Evolutionary conservation across 1,284 basidiomycete species (phyloP), one percentile per base, ranked within the genome.

Genomic region (Ceratobasidium sp.): DNA sequence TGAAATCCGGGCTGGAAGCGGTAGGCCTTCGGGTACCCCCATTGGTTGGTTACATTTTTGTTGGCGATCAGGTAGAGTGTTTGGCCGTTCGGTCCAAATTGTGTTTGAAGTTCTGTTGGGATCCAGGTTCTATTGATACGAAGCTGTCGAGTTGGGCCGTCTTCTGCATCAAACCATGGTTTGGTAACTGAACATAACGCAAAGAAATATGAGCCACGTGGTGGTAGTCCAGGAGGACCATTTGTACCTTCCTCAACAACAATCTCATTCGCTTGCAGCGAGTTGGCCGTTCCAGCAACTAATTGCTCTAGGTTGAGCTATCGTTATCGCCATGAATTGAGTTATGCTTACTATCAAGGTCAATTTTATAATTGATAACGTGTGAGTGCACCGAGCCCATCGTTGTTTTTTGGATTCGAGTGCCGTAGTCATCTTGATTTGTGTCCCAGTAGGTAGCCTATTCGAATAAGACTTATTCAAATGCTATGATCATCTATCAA

Each of bases 361-460:
- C 71, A 3, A 80, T 80, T 81, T 86, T 86, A 78, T 82, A 88
- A 76, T 86, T 88, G 75, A 89, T 85, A 43, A 89, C 84, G 73
- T 89, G 87, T 74, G 89, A 87, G 72, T 89, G 88, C n/a, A 89
- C 75, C 35, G 83, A 86, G 13, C 87, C 87, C 85, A 87, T 87
- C 15, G 82, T 83, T 1, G 82, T 83, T 34, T 85, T 81, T 45
- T 82, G 82, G 49, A 89, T 86, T 17, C 80, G 80, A 35, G 82
- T 81, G 0, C 87, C 87, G 73, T 88, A 89, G 0, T 78, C 74
- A 15, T 70, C 71, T 40, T 77, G 75, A 10, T 72, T 70, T 7
- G 64, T 67, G 47, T 76, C 70, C 74, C 76, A 79, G 31, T 68
- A 60, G 8, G 69, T 70, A 17, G 60, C 54, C 60, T 60, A 17